Evolutionary conservation across 176 grass and related monocot species (phyloP).

Genomic region (Ampelocalamus luodianensis): DNA sequence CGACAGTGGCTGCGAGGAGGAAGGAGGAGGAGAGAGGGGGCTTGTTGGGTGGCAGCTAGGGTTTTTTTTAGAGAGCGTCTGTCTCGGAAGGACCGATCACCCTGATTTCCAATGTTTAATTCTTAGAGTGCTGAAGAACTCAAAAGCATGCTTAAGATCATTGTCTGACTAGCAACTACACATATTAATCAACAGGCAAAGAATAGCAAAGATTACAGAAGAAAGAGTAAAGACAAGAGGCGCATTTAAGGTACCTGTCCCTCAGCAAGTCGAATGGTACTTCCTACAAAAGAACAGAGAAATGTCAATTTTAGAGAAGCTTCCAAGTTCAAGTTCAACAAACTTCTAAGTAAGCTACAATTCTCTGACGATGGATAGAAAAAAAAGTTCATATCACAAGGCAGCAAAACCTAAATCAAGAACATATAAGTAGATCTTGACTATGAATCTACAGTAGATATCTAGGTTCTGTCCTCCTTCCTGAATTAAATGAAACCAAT

Average conservation of each 20-base stretch:
- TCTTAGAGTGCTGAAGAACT: background rate
- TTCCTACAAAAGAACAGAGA: background rate
- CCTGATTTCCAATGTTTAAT: background rate
- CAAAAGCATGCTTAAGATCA: background rate
- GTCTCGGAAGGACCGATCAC: too few relatives aligned
- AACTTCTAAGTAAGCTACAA: background rate
- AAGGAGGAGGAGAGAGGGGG: too few relatives aligned
- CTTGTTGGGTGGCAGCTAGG: too few relatives aligned
- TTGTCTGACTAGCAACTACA: background rate
- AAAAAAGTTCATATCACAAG: background rate
- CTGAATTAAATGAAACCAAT: background rate
- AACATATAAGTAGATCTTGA: slow-evolving; percentile 32
- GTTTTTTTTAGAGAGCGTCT: too few relatives aligned
- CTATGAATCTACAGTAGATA: background rate
- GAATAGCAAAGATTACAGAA: background rate
- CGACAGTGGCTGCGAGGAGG: too few relatives aligned
- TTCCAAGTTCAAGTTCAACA: background rate
- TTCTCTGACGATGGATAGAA: background rate
- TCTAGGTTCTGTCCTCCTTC: background rate
- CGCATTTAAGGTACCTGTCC: slow-evolving; percentile 42
- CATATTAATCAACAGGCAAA: background rate
- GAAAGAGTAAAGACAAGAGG: background rate
- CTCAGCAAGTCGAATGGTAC: slow-evolving; percentile 34
- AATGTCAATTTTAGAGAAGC: background rate
- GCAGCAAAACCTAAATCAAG: background rate